Evolutionary conservation across 805 yeast genomes (phyloP), one percentile per base, ranked within the genome.

Genomic region (Metschnikowia corniflorae): DNA sequence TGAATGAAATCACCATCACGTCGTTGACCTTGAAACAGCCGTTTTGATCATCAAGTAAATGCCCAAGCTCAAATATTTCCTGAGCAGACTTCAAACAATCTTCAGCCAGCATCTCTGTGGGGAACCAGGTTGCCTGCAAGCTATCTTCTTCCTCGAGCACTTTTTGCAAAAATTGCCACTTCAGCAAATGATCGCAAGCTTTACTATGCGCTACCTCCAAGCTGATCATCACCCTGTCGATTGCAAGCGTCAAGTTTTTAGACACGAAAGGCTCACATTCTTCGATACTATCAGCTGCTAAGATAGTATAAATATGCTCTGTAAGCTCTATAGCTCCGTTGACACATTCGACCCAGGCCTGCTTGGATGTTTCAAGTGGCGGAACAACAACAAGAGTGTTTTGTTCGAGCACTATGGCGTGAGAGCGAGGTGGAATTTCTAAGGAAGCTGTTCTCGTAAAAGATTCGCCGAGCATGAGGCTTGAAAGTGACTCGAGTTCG

Each of bases 111-210:
- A 35, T 13, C 6, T 25, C 34, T 6, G 31, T 16, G 6, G 31
- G 24, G 13, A 37, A 33, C 3, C 9, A 7, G 4, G 19, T 13
- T 13, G 66, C 61, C 3, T 26, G 35, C 3, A 16, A 15, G 9
- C 16, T n/a, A 8, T 18, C 29, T 10, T 25, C 26, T 6, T 27
- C 33, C 2, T 24, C 8, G n/a, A 37, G 16, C 7, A 37, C 22
- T 7, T 15, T 20, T 13, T 80, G 83, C 18, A 81, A 63, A 15
- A 57, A 59, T 2, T 51, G 48, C 94, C 94, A 85, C 13, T 63
- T 60, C 1, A 12, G 16, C 14, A 28, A 24, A 21, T 29, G 29
- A 6, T 25, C 37, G 13, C 25, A 15, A 10, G 37, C 33, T n/a
- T 9, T 9, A 4, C 6, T 6, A 10, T 26, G 17, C 3, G 37